phyloP scores from a whole-genome alignment of 495 filamentous ascomycete species.

The Cenococcum geophilum region DNA sequence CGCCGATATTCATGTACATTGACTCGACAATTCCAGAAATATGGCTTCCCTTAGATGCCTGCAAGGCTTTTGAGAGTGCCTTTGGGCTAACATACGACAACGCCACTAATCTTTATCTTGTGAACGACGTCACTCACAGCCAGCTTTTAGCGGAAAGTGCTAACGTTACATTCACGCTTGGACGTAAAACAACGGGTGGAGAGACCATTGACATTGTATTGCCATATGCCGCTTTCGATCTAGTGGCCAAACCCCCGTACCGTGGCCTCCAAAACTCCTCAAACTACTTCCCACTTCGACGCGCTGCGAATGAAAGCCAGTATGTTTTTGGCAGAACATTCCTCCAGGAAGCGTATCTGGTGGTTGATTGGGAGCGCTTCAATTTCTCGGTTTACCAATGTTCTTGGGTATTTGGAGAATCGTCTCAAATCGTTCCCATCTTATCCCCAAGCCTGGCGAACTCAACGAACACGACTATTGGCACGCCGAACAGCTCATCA shows the following conservation, averaged over 20 bases:
- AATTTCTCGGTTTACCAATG: slow-evolving; percentile 44
- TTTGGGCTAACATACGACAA: slow-evolving; percentile 48
- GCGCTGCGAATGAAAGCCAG: slow-evolving; percentile 46
- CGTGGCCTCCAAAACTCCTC: slow-evolving; percentile 33
- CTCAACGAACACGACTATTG: not conserved
- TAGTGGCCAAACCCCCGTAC: slow-evolving; percentile 37
- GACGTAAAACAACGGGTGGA: slow-evolving; percentile 38
- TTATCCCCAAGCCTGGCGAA: slow-evolving; percentile 10
- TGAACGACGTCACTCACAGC: slow-evolving; percentile 44
- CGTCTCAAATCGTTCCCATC: slow-evolving; percentile 38
- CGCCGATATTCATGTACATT: slow-evolving; percentile 38
- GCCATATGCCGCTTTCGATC: slow-evolving; percentile 51
- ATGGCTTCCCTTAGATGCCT: slow-evolving; percentile 50
- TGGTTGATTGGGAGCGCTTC: slow-evolving; percentile 44
- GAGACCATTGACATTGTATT: slow-evolving; percentile 44
- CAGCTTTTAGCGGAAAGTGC: slow-evolving; percentile 44
- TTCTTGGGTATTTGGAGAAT: slow-evolving; percentile 36
- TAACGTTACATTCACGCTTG: slow-evolving; percentile 49
- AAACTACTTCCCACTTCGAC: slow-evolving; percentile 50
- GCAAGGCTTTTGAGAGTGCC: slow-evolving; percentile 48
- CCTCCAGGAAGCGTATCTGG: slow-evolving; percentile 52
- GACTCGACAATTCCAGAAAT: slow-evolving; percentile 52
- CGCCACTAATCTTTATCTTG: slow-evolving; percentile 44
- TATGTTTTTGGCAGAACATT: slow-evolving; percentile 53
- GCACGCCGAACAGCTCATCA: not conserved